Evolutionary conservation across 2,329 filamentous ascomycete species (phyloP), one percentile per base, ranked within the genome.

Genomic region (Rutstroemia sydowiana): DNA sequence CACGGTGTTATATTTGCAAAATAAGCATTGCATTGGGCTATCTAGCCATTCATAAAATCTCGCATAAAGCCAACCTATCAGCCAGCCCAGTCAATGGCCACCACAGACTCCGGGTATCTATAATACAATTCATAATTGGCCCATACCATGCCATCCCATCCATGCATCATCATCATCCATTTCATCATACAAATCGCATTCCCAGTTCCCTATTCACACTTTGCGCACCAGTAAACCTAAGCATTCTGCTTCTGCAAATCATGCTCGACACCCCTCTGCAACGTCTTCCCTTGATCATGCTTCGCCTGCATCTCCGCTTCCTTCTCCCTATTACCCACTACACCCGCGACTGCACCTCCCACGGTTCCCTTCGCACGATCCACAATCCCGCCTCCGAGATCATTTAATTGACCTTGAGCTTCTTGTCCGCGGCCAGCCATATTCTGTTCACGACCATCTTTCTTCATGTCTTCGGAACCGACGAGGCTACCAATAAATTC

Each of bases 261-360:
- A 34, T 77, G 72, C 77, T 95, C 90, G 1, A 85, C 90, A 45
- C 89, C 87, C 18, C 89, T 79, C 77, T 95, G 87, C 65, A 81
- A 76, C 18, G 86, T 87, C 82, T 93, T 95, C 58, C 90, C 91
- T 58, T 80, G 71, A 62, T 93, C 89, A 65, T 93, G 89, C 69
- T 72, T 73, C 60, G 75, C 68, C 67, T 87, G 74, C 65, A 82
- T 86, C 66, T 81, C 79, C 44, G 73, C 68, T 74, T 91, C 76
- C 54, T 81, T 80, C 26, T 73, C 69, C 44, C 74, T 72, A 66
- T 95, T 83, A 16, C 90, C 90, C 2, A 82, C 87, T 13, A 95
- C 50, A 23, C 80, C 78, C n/a, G 89, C 81, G 28, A 87, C 75
- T 1, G 85, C 82, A 36, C 80, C 75, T 1, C 89, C 88, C 4